A percentile compares a stretch with the other conserved stretches of the same genome.
These are phyloP conservation scores for Eimeria praecox DNA, from an alignment of 169 alveolate species.

Conservation along the genomic window DNA sequence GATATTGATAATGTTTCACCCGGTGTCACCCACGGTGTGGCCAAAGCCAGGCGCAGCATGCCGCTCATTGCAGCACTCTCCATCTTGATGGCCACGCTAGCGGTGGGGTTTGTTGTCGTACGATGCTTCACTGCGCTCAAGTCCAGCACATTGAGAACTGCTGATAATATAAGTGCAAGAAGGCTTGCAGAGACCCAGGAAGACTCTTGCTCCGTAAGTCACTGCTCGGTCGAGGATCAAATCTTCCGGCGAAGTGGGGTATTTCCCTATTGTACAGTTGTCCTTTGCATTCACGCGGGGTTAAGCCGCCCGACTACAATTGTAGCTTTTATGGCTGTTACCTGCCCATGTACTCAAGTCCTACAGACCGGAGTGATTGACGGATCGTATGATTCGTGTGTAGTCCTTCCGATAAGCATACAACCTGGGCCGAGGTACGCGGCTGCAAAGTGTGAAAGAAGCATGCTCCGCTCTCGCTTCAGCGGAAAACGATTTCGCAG, in stretches of 20 bases:
- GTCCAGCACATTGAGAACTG: neutral
- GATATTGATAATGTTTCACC: neutral
- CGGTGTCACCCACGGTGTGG: neutral
- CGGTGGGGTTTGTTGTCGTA: neutral
- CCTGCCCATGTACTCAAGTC: no score
- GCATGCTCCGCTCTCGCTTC: no score
- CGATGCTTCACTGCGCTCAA: neutral
- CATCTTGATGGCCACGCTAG: neutral
- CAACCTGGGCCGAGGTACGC: no score
- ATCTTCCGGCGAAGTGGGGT: neutral
- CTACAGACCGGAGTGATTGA: no score
- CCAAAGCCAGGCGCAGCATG: neutral
- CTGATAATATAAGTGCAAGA: neutral
- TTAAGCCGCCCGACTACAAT: no score
- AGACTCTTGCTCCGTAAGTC: neutral
- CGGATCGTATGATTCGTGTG: no score
- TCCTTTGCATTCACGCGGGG: no score
- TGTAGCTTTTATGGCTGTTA: no score
- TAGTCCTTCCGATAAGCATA: no score
- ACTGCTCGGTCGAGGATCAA: neutral
- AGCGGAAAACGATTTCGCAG: no score
- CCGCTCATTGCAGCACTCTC: neutral
- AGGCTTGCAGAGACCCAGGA: neutral
- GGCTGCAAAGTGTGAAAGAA: no score
- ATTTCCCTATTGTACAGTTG: no score